These are phyloP conservation scores for Zea luxurians DNA, from an alignment of 176 grass and related monocot genomes.

Conservation along the genomic window DNA sequence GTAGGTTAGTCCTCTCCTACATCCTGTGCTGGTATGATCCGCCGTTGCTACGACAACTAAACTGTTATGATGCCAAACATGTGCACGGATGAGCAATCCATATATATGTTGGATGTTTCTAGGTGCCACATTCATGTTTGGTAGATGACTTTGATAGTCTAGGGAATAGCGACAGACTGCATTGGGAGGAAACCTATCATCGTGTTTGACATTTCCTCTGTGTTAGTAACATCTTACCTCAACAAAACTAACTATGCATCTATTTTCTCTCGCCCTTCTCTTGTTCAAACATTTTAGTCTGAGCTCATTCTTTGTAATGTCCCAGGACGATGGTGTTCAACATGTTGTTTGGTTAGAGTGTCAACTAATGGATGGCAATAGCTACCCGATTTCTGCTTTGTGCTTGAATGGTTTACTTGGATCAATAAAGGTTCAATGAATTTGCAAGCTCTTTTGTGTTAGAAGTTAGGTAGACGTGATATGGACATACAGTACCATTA, in stretches of 20 bases:
- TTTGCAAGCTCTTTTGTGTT: neutral
- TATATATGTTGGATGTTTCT: conserved; percentile 36
- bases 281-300: neutral
- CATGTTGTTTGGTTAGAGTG: conserved; percentile 82
- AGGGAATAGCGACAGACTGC: conserved; percentile 79
- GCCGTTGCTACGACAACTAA: too few species aligned
- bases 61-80: too few species aligned
- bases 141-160: conserved; percentile 81
- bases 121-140: conserved; percentile 96
- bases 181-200: conserved; percentile 88
- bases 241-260: neutral
- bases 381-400: conserved; percentile 80
- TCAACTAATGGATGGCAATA: conserved; percentile 91
- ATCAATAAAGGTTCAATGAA: conserved; percentile 71
- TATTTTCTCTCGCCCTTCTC: conserved; percentile 8
- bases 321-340: conserved; percentile 88
- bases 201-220: conserved; percentile 63
- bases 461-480: neutral
- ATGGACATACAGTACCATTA: neutral
- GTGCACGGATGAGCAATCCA: neutral
- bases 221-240: conserved; percentile 70
- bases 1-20: too few species aligned
- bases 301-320: conserved; percentile 32
- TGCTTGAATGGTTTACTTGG: conserved; percentile 84
- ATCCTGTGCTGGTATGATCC: too few species aligned